Evolutionary conservation across 2,329 filamentous ascomycete genomes (phyloP).

Genomic region (Penicillium verrucosum): DNA sequence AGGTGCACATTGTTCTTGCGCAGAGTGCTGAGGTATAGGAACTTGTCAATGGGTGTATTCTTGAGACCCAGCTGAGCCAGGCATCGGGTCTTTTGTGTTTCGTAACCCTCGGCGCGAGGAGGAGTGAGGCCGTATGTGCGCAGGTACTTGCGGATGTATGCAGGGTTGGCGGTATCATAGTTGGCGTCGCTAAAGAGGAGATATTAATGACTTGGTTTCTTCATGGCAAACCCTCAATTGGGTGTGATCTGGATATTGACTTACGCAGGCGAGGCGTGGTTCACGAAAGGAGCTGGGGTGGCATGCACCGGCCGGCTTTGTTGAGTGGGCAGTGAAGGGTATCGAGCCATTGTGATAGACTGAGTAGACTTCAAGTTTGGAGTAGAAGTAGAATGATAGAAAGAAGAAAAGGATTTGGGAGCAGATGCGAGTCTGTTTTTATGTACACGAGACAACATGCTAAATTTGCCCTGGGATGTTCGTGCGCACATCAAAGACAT

Average conservation of each 20-base stretch:
- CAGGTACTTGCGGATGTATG: conserved; percentile 51
- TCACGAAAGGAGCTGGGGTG: conserved; percentile 29
- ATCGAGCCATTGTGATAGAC: conserved; percentile 36
- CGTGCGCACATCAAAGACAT: conserved; percentile 30
- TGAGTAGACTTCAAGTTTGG: conserved; percentile 18
- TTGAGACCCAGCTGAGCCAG: conserved; percentile 49
- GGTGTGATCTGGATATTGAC: conserved; percentile 9
- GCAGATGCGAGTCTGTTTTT: conserved; percentile 30
- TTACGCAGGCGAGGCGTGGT: conserved; percentile 34
- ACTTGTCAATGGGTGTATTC: conserved; percentile 48
- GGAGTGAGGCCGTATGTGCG: conserved; percentile 51
- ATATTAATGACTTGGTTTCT: conserved; percentile 9
- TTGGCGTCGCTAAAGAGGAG: conserved; percentile 39
- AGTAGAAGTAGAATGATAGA: conserved; percentile 20
- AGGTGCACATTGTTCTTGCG: conserved; percentile 53
- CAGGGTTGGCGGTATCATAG: conserved; percentile 50
- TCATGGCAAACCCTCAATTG: neutral
- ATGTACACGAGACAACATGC: conserved; percentile 31
- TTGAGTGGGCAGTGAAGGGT: conserved; percentile 24
- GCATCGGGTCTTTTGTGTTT: conserved; percentile 49
- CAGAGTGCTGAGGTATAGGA: conserved; percentile 49
- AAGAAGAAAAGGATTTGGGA: conserved; percentile 16
- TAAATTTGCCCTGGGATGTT: conserved; percentile 32
- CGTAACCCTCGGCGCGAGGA: conserved; percentile 48
- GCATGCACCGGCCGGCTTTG: conserved; percentile 39